Conservation (phyloP, 352 stramenopile genomes). For the Peronospora tabacina region DNA sequence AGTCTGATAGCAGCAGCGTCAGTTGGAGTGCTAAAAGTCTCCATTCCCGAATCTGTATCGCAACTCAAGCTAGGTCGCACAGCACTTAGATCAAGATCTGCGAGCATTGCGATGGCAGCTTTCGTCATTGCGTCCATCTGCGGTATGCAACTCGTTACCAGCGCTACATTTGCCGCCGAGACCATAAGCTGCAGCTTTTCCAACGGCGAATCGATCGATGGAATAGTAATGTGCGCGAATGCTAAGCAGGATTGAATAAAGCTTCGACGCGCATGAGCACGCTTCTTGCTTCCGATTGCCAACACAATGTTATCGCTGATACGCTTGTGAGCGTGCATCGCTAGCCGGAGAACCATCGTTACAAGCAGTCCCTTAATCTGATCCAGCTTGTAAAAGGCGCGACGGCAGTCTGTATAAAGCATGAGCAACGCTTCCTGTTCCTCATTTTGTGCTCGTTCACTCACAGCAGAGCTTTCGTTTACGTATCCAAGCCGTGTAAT, state of each 20-base stretch:
- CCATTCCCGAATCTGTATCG: slow-evolving; percentile 1
- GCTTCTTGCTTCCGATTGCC: slow-evolving; percentile 17
- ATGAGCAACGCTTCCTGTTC: slow-evolving; percentile 79
- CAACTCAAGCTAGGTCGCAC: not conserved
- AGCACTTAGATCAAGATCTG: slow-evolving; percentile 43
- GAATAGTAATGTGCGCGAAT: slow-evolving; percentile 87
- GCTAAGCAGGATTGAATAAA: slow-evolving; percentile 88
- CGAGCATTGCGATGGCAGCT: slow-evolving; percentile 62
- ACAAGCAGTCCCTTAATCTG: slow-evolving; percentile 54
- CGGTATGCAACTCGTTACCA: slow-evolving; percentile 65
- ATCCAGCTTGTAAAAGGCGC: slow-evolving; percentile 85
- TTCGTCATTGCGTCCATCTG: slow-evolving; percentile 86
- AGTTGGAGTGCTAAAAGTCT: not conserved
- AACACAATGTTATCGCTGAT: slow-evolving; percentile 12
- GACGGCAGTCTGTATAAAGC: slow-evolving; percentile 84
- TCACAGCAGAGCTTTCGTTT: slow-evolving; percentile 6
- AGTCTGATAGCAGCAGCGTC: slow-evolving; percentile 5
- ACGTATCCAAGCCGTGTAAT: slow-evolving; percentile 55
- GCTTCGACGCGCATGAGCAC: slow-evolving; percentile 32
- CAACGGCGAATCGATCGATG: slow-evolving; percentile 47
- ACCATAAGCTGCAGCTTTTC: slow-evolving; percentile 61
- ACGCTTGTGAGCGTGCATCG: slow-evolving; percentile 45
- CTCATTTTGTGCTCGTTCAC: slow-evolving; percentile 33
- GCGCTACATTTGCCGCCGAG: slow-evolving; percentile 53
- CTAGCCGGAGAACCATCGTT: slow-evolving; percentile 48